phyloP scores from a whole-genome alignment of 352 stramenopile genomes.

The Phytophthora boehmeriae region DNA sequence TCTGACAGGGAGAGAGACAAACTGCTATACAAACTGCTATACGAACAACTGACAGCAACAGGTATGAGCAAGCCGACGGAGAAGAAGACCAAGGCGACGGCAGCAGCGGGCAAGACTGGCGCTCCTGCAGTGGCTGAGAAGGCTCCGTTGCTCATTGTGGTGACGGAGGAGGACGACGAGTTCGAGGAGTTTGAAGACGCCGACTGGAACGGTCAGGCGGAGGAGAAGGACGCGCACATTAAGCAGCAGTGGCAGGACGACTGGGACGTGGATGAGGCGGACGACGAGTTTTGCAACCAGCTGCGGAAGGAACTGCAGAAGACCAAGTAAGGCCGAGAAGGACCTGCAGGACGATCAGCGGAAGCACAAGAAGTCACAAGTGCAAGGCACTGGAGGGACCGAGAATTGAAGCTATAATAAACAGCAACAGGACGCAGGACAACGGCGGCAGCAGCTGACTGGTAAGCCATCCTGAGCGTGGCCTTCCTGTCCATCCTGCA shows the following conservation, averaged over 20 bases:
- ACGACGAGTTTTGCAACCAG: slow-evolving; percentile 94
- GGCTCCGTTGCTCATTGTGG: slow-evolving; percentile 66
- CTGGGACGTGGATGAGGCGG: slow-evolving; percentile 92
- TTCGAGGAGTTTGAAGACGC: slow-evolving; percentile 91
- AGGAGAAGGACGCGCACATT: slow-evolving; percentile 84
- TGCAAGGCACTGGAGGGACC: background rate
- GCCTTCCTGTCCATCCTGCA: background rate
- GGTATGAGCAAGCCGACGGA: slow-evolving; percentile 48
- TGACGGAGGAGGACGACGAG: slow-evolving; percentile 90
- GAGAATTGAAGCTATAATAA: slow-evolving; percentile 25
- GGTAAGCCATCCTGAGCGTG: background rate
- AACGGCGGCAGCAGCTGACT: background rate
- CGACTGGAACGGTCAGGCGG: slow-evolving; percentile 71
- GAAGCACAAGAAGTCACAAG: background rate
- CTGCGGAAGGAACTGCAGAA: slow-evolving; percentile 90
- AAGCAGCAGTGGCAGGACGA: slow-evolving; percentile 94
- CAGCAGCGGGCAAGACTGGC: slow-evolving; percentile 15
- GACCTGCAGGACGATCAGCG: background rate
- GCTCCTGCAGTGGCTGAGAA: slow-evolving; percentile 51
- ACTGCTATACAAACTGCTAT: slow-evolving; percentile 6
- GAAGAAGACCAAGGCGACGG: slow-evolving; percentile 32
- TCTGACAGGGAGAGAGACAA: background rate
- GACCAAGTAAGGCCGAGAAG: slow-evolving; percentile 61
- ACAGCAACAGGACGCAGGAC: slow-evolving; percentile 16
- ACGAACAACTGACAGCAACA: too few relatives aligned